These are phyloP conservation scores for Parietichytrium sp. DNA, from an alignment of 108 stramenopile genomes.

Conservation along the genomic window DNA sequence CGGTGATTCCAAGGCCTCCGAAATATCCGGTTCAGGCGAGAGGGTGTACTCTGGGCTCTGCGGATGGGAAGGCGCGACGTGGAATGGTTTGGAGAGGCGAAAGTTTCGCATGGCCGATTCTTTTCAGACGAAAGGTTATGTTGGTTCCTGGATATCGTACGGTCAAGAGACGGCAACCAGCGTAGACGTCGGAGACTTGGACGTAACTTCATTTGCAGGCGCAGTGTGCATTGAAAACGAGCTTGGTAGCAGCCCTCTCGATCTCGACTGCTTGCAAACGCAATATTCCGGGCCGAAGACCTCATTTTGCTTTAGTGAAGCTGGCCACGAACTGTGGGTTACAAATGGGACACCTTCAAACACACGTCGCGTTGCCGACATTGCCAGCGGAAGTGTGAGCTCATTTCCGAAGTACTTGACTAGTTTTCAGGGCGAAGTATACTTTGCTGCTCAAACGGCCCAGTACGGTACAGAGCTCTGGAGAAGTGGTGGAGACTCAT, in stretches of 20 bases:
- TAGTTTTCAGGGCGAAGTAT: not conserved
- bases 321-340: constrained; percentile 7
- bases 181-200: not conserved
- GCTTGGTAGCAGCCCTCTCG: not conserved
- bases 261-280: too few relatives aligned
- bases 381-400: not conserved
- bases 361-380: not conserved
- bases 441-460: not conserved
- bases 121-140: not conserved
- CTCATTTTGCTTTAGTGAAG: not conserved
- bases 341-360: not conserved
- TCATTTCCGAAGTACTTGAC: not conserved
- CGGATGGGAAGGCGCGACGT: not conserved
- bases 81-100: not conserved
- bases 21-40: too few relatives aligned
- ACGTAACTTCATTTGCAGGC: not conserved
- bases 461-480: not conserved
- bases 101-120: not conserved
- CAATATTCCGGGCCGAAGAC: too few relatives aligned
- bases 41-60: not conserved
- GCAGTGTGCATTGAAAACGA: not conserved
- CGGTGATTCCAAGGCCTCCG: too few relatives aligned
- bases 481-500: not conserved
- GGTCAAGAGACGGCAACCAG: not conserved
- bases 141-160: not conserved